Base-by-base conservation (phyloP, 257 asterid genomes). In the Solanum raphanifolium region DNA sequence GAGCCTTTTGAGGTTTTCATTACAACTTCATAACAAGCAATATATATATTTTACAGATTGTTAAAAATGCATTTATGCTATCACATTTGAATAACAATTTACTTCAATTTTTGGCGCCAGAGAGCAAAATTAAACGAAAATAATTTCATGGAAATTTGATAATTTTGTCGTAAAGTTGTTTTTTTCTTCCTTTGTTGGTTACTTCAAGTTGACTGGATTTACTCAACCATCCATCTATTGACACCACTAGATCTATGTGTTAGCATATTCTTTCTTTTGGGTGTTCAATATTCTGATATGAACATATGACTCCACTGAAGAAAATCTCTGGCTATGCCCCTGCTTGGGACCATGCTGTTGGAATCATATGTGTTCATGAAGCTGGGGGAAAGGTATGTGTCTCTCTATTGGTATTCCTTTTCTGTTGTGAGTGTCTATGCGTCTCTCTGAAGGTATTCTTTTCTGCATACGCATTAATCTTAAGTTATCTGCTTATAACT, bases 311-410 rank as follows among this genome's bases (percentile, higher is more conserved):
- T 79, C 39, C 10, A 46, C 39, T 81, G 29, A 15, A 81, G 85
- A 81, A 81, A 81, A 81, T 46, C 41, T 81, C 68, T 81, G 85
- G 85, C 85, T 81, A 81, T 29, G 85, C 85, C 85, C 85, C 85
- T 81, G 85, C 85, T 81, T 81, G 99, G 98, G 98, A 97, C 91
- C 99, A 95, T 90, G 98, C 98, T 89, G 98, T 91, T 75, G 99
- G 99, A 88, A 91, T 94, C 87, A 94, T 95, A 88, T 95, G 98
- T 83, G 93, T 94, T 87, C 95, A 87, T 52, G 98, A 97, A 90
- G 98, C 99, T 5, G 98, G 98, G 62, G 98, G 98, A 86, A 94
- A 93, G 98, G 99, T 96, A 89, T 36, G 90, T 36, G 35, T 81
- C 68, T 46, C 18, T 5, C 41, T 46, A 9, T 46, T 29, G 1